Evolutionary conservation across 1,284 basidiomycete genomes (phyloP).

Genomic region (Cutaneotrichosporon spelunceum): DNA sequence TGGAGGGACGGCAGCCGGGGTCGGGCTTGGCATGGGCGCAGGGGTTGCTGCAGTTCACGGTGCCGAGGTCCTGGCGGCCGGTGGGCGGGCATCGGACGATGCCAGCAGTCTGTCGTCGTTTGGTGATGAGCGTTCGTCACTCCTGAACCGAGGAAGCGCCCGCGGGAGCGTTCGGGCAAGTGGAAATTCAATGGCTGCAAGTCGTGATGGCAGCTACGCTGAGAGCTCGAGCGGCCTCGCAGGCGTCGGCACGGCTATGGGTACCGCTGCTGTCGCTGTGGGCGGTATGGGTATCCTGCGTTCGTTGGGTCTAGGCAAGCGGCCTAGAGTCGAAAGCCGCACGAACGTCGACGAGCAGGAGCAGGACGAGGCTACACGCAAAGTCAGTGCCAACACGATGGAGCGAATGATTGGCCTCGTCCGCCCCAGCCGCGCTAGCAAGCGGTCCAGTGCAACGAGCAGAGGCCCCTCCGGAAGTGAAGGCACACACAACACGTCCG

Average conservation of each 20-base stretch:
- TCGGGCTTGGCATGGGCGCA: constrained; percentile 4
- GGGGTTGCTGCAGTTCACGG: constrained; percentile 1
- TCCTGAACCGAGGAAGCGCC: constrained; percentile 4
- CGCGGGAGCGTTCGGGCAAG: constrained; percentile 5
- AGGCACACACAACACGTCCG: not conserved
- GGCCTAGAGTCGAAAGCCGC: not conserved
- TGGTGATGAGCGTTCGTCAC: constrained; percentile 1
- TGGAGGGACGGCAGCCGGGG: not conserved
- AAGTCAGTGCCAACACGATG: constrained; percentile 24
- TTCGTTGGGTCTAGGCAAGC: constrained; percentile 15
- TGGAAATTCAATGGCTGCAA: not conserved
- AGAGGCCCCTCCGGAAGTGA: constrained; percentile 3
- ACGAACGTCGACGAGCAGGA: constrained; percentile 5
- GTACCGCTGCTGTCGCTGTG: constrained; percentile 2
- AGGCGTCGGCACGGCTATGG: constrained; percentile 7
- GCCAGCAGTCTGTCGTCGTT: constrained; percentile 1
- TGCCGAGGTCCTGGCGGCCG: not conserved
- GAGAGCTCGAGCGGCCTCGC: constrained; percentile 10
- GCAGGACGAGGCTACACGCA: constrained; percentile 10
- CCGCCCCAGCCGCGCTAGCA: not conserved
- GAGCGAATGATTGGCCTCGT: constrained; percentile 21
- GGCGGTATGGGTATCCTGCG: constrained; percentile 18
- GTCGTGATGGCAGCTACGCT: not conserved
- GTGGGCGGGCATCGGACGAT: not conserved
- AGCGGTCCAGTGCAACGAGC: not conserved